Evolutionary conservation across 192 early-diverging fungal genomes (phyloP).

Genomic region (Backusella liffmaniae): DNA sequence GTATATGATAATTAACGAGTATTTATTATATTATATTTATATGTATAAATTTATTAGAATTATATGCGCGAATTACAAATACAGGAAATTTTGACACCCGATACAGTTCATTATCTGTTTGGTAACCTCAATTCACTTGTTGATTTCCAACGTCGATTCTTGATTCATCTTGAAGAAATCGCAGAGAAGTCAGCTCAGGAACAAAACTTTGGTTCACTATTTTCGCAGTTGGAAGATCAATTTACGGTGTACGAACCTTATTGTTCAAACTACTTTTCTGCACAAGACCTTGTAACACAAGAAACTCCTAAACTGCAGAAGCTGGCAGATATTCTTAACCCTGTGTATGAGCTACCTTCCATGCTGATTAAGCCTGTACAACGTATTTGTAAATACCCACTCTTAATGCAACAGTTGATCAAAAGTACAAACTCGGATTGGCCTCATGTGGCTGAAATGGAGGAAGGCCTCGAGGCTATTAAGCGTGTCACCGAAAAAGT

Average conservation of each 20-base stretch:
- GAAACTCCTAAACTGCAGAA: constrained; percentile 63
- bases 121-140: constrained; percentile 90
- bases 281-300: constrained; percentile 66
- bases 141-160: constrained; percentile 94
- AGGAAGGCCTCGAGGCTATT: constrained; percentile 72
- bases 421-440: constrained; percentile 61
- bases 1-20: background rate
- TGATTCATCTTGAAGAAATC: constrained; percentile 86
- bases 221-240: constrained; percentile 76
- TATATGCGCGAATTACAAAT: constrained; percentile 72
- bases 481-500: constrained; percentile 86
- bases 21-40: constrained; percentile 6
- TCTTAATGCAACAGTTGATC: constrained; percentile 75
- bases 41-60: constrained; percentile 42
- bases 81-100: constrained; percentile 74
- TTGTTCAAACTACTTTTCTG: constrained; percentile 87
- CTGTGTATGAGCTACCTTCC: constrained; percentile 82
- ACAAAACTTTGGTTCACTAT: constrained; percentile 87
- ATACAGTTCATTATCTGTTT: constrained; percentile 82
- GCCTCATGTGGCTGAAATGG: constrained; percentile 58
- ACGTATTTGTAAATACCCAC: constrained; percentile 96
- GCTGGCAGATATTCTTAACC: constrained; percentile 70
- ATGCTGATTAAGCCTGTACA: constrained; percentile 98
- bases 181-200: constrained; percentile 68
- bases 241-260: constrained; percentile 91